Base-by-base conservation (phyloP, 106 monocot genomes). In the Amphibolis antarctica region DNA sequence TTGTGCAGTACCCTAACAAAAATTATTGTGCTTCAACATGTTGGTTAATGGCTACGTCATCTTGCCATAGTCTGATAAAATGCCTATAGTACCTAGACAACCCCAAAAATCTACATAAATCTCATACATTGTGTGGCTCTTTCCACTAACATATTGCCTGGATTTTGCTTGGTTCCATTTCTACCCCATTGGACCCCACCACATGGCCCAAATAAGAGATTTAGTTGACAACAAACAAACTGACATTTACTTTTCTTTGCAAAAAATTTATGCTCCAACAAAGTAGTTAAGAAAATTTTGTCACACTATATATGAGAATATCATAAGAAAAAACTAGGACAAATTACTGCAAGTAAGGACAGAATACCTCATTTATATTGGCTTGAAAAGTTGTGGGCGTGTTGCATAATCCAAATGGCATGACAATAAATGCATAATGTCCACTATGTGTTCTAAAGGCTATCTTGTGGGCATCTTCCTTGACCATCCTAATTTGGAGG, bases 71-170 rank as follows among this genome's bases (percentile, higher is more conserved):
- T 28, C 21, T 0, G 13, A 72, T 55, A 9, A 65, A 72, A 0
- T 24, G 9, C 0, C 46, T 0, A 17, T 72, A 72, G 11, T 72
- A 64, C 0, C 46, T 45, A 0, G 55, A 45, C 1, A 72, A 19
- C 1, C 63, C 71, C 5, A 71, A 23, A 10, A 71, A 72, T 15
- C 64, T 64, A 0, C 55, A 2, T 0, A 72, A 11, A 15, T 6
- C 63, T 4, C n/a, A 24, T 10, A 64, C n/a, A 1, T 0, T 27
- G 3, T 13, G 1, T 0, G 64, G 17, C 0, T 0, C 9, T 0
- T 18, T 53, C 64, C 55, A 72, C 0, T 44, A 24, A 0, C 18
- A 0, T 27, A 72, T 64, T 10, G 13, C 12, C 12, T n/a, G 0
- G 0, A 64, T 28, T 28, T 64, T 64, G 7, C 20, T 0, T 1